These are phyloP conservation scores for Diaporthe sp. DNA, from an alignment of 2,329 filamentous ascomycete genomes.

Conservation along the genomic window DNA sequence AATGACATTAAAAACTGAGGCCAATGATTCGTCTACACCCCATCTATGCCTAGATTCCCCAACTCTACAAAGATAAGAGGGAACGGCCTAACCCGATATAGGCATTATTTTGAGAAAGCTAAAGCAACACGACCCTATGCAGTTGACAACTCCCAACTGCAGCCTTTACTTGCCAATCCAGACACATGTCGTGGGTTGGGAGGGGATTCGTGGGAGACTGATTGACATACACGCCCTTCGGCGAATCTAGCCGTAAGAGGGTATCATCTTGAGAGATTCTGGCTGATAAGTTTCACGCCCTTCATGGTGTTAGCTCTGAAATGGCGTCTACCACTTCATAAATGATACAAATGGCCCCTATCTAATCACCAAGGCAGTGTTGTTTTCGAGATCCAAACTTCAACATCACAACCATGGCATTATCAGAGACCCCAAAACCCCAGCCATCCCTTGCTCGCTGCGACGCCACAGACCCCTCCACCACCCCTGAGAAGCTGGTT, in stretches of 20 bases:
- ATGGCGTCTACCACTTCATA: too few species aligned
- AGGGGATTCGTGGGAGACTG: neutral
- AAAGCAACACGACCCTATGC: neutral
- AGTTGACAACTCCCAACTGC: neutral
- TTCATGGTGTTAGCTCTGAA: neutral
- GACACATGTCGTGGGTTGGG: neutral
- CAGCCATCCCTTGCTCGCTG: conserved; percentile 7
- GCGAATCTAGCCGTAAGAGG: neutral
- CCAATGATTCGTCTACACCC: neutral
- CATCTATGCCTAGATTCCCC: neutral
- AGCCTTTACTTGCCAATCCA: neutral
- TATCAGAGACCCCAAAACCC: neutral
- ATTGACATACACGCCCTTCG: neutral
- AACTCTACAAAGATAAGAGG: neutral
- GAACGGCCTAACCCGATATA: neutral
- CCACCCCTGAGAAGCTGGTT: neutral
- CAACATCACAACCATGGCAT: conserved; percentile 4
- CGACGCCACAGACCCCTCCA: neutral
- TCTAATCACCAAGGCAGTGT: neutral
- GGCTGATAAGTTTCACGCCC: neutral
- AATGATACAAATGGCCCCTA: neutral
- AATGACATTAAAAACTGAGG: neutral
- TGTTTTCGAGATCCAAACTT: neutral
- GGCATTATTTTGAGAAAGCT: conserved; percentile 20
- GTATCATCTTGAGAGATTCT: neutral